Conservation (phyloP, 176 grass and related monocot genomes). For the Bothriochloa decipiens region DNA sequence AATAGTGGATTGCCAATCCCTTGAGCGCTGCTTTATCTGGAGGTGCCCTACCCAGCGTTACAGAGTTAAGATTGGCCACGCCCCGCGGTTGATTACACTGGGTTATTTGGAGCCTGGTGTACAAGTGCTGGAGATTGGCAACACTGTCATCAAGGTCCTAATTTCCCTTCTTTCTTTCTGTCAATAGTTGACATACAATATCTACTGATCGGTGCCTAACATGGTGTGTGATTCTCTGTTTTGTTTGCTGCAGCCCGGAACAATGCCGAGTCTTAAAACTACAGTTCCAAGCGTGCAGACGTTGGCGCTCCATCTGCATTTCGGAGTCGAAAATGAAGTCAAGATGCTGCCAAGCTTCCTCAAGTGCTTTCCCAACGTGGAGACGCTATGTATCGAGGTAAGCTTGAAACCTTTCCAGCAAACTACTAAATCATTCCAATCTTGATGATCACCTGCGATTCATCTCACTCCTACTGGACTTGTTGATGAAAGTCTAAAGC, state of each 20-base stretch:
- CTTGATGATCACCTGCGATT: background rate
- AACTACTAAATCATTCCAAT: background rate
- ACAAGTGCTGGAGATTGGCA: slow-evolving; percentile 29
- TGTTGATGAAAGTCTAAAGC: too few relatives aligned
- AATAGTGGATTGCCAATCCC: background rate
- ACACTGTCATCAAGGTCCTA: slow-evolving; percentile 26
- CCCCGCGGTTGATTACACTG: slow-evolving; percentile 1
- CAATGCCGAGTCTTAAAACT: background rate
- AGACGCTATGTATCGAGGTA: slow-evolving; percentile 19
- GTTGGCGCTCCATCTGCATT: slow-evolving; percentile 25
- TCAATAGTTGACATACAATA: background rate
- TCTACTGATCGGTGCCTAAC: background rate
- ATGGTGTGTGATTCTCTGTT: background rate
- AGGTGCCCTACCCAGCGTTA: background rate
- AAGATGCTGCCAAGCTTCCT: slow-evolving; percentile 37
- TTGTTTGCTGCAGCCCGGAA: slow-evolving; percentile 15
- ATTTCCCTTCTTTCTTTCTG: background rate
- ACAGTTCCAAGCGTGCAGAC: slow-evolving; percentile 6
- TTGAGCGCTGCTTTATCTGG: slow-evolving; percentile 29
- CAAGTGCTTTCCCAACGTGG: slow-evolving; percentile 38
- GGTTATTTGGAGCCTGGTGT: slow-evolving; percentile 16
- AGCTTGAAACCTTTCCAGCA: background rate
- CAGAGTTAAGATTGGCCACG: slow-evolving; percentile 27
- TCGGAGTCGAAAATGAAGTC: background rate
- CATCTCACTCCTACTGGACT: too few relatives aligned